A percentile compares a stretch with the other conserved stretches of the same genome.
phyloP scores from a whole-genome alignment of 331 rosid genomes.

The Quercus phellos region DNA sequence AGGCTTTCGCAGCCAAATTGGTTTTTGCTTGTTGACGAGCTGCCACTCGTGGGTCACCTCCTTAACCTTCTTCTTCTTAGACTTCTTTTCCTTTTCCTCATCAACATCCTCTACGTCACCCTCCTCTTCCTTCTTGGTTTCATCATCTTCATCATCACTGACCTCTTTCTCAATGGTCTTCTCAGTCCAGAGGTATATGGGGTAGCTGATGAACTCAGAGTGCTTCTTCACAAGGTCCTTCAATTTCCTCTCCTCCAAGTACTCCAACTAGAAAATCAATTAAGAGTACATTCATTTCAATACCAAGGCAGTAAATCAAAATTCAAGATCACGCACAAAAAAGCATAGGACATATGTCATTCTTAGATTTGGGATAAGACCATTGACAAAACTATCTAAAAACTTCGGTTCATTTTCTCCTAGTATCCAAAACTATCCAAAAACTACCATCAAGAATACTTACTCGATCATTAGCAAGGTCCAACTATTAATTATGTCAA shows the following conservation, averaged over 20 bases:
- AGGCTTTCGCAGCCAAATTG: slow-evolving; percentile 36
- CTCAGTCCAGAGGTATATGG: slow-evolving; percentile 27
- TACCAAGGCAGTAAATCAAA: not conserved
- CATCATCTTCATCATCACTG: slow-evolving; percentile 30
- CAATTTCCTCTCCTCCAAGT: slow-evolving; percentile 31
- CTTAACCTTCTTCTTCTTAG: slow-evolving; percentile 23
- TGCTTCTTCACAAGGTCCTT: slow-evolving; percentile 39
- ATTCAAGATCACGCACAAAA: not conserved
- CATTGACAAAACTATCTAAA: not conserved
- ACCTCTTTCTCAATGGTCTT: slow-evolving; percentile 29
- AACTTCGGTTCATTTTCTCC: not conserved
- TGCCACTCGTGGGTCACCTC: slow-evolving; percentile 33
- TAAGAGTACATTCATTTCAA: not conserved
- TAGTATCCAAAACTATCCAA: no score
- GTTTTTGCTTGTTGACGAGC: slow-evolving; percentile 32
- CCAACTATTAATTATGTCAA: no score
- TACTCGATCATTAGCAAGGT: no score
- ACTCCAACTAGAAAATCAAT: slow-evolving; percentile 18
- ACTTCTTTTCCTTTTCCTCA: slow-evolving; percentile 25
- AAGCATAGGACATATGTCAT: no score
- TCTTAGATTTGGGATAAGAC: not conserved
- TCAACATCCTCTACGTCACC: slow-evolving; percentile 27
- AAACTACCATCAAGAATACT: no score
- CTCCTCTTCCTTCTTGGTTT: slow-evolving; percentile 22
- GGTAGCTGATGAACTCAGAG: slow-evolving; percentile 32